phyloP scores from a whole-genome alignment of 2,329 filamentous ascomycete species.

The Dendryphion nanum region DNA sequence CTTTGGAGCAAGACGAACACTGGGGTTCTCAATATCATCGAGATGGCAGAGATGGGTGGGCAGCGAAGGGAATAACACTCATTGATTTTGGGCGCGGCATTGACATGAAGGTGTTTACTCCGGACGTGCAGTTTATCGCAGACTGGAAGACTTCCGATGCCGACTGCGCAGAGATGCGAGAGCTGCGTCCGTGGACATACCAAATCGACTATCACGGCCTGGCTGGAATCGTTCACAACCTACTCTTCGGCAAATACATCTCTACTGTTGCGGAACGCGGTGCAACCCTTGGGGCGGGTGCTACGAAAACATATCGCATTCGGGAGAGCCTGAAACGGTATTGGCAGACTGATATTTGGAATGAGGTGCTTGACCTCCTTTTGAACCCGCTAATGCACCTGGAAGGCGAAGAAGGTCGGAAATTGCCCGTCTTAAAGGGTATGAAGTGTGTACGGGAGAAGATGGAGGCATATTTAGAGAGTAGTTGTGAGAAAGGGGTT shows the following conservation, averaged over 20 bases:
- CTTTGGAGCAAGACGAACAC: slow-evolving; percentile 41
- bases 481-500: slow-evolving; percentile 75
- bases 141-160: slow-evolving; percentile 89
- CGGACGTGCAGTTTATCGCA: slow-evolving; percentile 82
- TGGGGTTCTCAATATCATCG: slow-evolving; percentile 67
- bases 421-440: slow-evolving; percentile 70
- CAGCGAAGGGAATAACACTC: slow-evolving; percentile 72
- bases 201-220: slow-evolving; percentile 96
- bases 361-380: slow-evolving; percentile 75
- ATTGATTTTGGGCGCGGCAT: slow-evolving; percentile 96
- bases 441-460: slow-evolving; percentile 68
- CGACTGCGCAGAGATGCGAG: slow-evolving; percentile 94
- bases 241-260: slow-evolving; percentile 94
- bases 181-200: slow-evolving; percentile 92
- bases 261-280: slow-evolving; percentile 61
- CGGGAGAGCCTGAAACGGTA: slow-evolving; percentile 86
- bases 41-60: slow-evolving; percentile 77
- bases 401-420: slow-evolving; percentile 63
- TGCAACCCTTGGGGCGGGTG: slow-evolving; percentile 56
- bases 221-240: slow-evolving; percentile 80
- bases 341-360: slow-evolving; percentile 94
- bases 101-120: slow-evolving; percentile 81
- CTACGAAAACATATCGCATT: slow-evolving; percentile 71
- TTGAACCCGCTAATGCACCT: slow-evolving; percentile 74
- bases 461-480: slow-evolving; percentile 83